These are phyloP conservation scores for Xylaria sp. DNA, from an alignment of 2,329 filamentous ascomycete genomes.

Conservation along the genomic window DNA sequence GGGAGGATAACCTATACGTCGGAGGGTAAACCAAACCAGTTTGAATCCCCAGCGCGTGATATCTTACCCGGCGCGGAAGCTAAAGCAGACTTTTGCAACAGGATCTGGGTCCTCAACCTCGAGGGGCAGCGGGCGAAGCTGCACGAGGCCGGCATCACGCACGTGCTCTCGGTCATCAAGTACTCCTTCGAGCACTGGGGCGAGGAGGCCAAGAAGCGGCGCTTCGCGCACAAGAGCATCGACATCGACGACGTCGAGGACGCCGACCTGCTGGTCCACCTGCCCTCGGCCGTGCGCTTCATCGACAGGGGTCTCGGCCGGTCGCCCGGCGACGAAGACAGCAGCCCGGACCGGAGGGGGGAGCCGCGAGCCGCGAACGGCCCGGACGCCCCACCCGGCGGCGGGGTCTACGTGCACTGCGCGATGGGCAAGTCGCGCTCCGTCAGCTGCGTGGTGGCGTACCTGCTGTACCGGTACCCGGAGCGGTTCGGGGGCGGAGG, in stretches of 20 bases:
- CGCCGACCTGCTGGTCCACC: slow-evolving; percentile 80
- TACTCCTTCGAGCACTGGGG: slow-evolving; percentile 45
- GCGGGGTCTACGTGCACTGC: slow-evolving; percentile 67
- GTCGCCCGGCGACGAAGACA: slow-evolving; percentile 1
- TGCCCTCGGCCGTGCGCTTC: slow-evolving; percentile 78
- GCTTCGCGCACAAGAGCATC: slow-evolving; percentile 74
- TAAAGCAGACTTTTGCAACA: slow-evolving; percentile 46
- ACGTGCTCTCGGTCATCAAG: slow-evolving; percentile 79
- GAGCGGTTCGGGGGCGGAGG: slow-evolving; percentile 51
- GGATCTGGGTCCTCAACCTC: slow-evolving; percentile 70
- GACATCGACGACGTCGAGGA: slow-evolving; percentile 91
- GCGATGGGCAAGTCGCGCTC: slow-evolving; percentile 97
- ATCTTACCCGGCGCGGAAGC: background rate
- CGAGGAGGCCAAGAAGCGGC: slow-evolving; percentile 54
- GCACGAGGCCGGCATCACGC: slow-evolving; percentile 76
- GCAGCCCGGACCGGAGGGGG: slow-evolving; percentile 53
- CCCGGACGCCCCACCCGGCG: slow-evolving; percentile 33
- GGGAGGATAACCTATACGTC: slow-evolving; percentile 73
- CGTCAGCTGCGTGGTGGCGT: slow-evolving; percentile 80
- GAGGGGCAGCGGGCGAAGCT: slow-evolving; percentile 69
- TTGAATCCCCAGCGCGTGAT: slow-evolving; percentile 4
- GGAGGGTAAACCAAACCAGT: slow-evolving; percentile 64
- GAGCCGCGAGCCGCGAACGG: slow-evolving; percentile 25
- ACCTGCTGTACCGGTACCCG: slow-evolving; percentile 72
- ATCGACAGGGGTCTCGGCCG: slow-evolving; percentile 72